These are phyloP conservation scores for Beauveria australis DNA, from an alignment of 2,329 filamentous ascomycete species.

Conservation along the genomic window DNA sequence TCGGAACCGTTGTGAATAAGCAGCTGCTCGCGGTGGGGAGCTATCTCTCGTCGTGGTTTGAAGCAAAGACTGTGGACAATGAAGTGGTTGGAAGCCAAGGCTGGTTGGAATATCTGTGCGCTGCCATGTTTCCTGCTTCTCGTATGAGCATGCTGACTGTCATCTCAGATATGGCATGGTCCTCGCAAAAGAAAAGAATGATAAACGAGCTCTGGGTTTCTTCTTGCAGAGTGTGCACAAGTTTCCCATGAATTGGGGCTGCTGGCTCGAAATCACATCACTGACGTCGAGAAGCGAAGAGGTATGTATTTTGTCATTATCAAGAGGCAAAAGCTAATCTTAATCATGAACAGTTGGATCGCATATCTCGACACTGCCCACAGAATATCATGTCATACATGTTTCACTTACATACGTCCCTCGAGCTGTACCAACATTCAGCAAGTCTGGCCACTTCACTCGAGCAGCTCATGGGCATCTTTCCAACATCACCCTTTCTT, in stretches of 20 bases:
- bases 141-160: neutral
- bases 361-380: constrained; percentile 64
- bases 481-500: constrained; percentile 81
- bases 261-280: constrained; percentile 86
- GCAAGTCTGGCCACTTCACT: constrained; percentile 66
- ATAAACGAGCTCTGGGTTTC: constrained; percentile 74
- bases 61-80: constrained; percentile 50
- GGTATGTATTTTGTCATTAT: constrained; percentile 39
- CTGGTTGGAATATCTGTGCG: constrained; percentile 80
- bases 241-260: constrained; percentile 94
- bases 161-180: constrained; percentile 69
- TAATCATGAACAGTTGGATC: constrained; percentile 50
- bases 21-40: constrained; percentile 70
- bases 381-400: constrained; percentile 90
- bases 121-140: neutral
- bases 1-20: constrained; percentile 75
- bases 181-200: constrained; percentile 83
- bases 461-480: constrained; percentile 71
- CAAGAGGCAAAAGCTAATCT: constrained; percentile 17
- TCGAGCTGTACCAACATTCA: constrained; percentile 85
- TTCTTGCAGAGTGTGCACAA: constrained; percentile 81
- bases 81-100: constrained; percentile 63
- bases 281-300: constrained; percentile 75
- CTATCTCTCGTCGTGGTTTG: constrained; percentile 75
- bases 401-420: constrained; percentile 83